Base-by-base conservation (phyloP, 2,329 filamentous ascomycete genomes). In the Trichoderma polysporum region DNA sequence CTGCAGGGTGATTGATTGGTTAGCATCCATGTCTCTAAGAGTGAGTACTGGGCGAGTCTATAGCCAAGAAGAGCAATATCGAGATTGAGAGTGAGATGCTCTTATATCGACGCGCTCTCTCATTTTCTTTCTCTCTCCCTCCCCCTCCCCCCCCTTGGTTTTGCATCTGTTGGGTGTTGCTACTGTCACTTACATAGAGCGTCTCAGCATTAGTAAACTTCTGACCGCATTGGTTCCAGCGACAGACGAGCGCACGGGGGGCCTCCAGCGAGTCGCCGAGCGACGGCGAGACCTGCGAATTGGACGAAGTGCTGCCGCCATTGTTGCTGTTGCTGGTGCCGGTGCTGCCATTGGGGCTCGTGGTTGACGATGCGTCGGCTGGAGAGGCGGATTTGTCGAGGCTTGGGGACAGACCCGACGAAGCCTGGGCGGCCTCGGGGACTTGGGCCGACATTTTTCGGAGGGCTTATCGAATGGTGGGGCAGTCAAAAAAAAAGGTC, bases 171-270 rank as follows among this genome's bases (percentile, higher is more conserved):
- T 9, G 22, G 35, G 10, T 50, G 22, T 4, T 27, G 47, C 22
- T 50, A 25, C 22, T 27, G n/a, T 13, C 25, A 79, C 85, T 79
- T 81, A 88, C 86, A 75, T 89, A 89, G 72, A 89, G 84, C 67
- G 79, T 78, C 76, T 89, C 86, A 15, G 87, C 83, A 9, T 80
- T 82, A 52, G 77, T 79, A 72, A 89, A 89, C 71, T 85, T 86
- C 73, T 88, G 84, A 72, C 81, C 82, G 74, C 87, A 89, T 62
- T 80, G 79, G 68, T 83, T 83, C 87, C 87, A 89, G 71, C 85
- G 85, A 76, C 87, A 89, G 64, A 83, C 82, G 37, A 89, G 82
- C 25, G 31, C 31, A 22, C 53, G 47, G 17, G 56, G 63, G n/a
- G 35, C 19, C 22, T 62, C 52, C n/a, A 66, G 9, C 56, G 61